Evolutionary conservation across 495 filamentous ascomycete genomes (phyloP), one percentile per base, ranked within the genome.

Genomic region (Venustampulla echinocandica): DNA sequence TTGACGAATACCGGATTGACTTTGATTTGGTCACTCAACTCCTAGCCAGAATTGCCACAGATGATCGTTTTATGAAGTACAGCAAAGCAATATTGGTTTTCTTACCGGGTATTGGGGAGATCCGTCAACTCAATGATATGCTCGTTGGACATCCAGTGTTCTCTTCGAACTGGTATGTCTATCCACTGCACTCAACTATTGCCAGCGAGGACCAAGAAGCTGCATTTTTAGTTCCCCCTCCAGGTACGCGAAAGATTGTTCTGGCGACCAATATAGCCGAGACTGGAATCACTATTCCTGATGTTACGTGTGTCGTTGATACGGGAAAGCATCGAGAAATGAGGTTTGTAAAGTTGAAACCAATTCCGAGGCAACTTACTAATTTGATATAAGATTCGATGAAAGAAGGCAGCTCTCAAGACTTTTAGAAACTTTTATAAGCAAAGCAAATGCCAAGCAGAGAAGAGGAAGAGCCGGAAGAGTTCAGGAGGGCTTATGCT

Each of bases 221-320:
- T 35, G 92, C 90, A 1, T 96, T 98, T 59, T 67, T 82, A 1
- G 67, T 95, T 2, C 90, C 92, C 7, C 89, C 87, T 1, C 71
- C 72, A 13, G 90, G 87, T 5, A 71, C 77, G 32, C 73, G 88
- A 45, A 97, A 96, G 66, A 92, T 96, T 49, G 89, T 96, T 3
- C 75, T 95, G 36, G 87, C 90, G 4, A 98, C 90, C 7, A 97
- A 97, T 58, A 96, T 97, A 57, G 90, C 90, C 18, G 90, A 97
- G 58, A 97, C 90, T 0, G 90, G 89, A 65, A 94, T 97, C 56
- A 97, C 90, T 0, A 97, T 97, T 54, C 90, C 90, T 1, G 90
- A 96, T 62, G 81, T 97, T 27, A 96, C 90, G 3, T 93, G 88
- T 55, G 90, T 97, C 20, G 82, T 97, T 47, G 90, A 97, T 64